Evolutionary conservation across 257 asterid species (phyloP).

Genomic region (Jaltomata sinuosa): DNA sequence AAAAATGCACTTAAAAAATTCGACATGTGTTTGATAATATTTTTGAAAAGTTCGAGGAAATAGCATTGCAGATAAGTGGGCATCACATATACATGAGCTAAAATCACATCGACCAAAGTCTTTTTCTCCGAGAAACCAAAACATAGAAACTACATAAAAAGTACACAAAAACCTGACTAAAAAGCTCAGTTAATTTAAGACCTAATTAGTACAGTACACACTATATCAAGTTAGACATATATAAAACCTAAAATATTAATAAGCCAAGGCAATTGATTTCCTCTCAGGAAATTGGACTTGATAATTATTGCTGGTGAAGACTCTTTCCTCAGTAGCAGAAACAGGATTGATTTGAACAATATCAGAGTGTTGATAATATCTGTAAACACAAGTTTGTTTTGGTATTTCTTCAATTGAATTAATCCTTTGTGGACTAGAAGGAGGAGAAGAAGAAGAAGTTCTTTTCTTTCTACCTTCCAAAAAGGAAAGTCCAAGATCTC

Average conservation of each 20-base stretch:
- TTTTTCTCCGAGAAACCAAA: background rate
- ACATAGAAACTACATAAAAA: background rate
- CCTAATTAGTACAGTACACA: background rate
- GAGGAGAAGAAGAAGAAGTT: background rate
- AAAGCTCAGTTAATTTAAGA: background rate
- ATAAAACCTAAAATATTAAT: background rate
- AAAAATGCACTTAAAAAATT: background rate
- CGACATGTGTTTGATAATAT: too few relatives aligned
- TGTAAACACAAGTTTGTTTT: conserved; percentile 1
- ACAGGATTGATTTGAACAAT: background rate
- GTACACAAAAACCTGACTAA: background rate
- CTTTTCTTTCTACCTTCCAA: background rate
- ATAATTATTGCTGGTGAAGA: background rate
- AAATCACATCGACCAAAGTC: background rate
- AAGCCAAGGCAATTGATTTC: background rate
- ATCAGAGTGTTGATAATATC: background rate
- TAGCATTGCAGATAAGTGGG: background rate
- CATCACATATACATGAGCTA: background rate
- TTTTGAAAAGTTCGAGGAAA: background rate
- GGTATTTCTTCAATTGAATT: background rate
- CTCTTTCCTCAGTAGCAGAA: background rate
- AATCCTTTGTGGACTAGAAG: background rate
- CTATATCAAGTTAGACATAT: background rate
- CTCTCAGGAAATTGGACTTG: background rate
- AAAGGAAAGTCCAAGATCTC: conserved; percentile 1